Evolutionary conservation across 257 asterid genomes (phyloP), one percentile per base, ranked within the genome.

Genomic region (Gardenia jasminoides): DNA sequence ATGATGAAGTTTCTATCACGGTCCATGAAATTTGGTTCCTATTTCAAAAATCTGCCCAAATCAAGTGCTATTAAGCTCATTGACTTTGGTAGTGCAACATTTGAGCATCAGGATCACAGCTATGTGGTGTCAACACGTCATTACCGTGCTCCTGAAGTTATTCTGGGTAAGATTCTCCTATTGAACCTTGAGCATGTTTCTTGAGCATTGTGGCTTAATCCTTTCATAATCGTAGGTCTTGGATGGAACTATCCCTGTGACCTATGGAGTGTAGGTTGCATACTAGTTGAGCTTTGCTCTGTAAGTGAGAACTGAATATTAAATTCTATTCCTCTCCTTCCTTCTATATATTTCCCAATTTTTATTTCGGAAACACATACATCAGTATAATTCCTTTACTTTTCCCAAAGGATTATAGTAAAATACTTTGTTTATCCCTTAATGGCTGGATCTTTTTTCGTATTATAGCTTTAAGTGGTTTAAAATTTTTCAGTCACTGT

Each of bases 211-310:
- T 75, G 58, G 50, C 70, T 71, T 5, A 79, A 31, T 62, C 64
- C 11, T 61, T 30, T 56, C 10, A 56, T 20, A 26, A 26, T 7
- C 65, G 39, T 84, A 94, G 97, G 98, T 58, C 90, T 85, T 76
- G 98, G 97, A 24, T 94, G 98, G 98, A 86, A 90, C 74, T 94
- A 88, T 76, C 96, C 97, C 24, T 94, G 98, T 86, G 98, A 94
- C 67, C 54, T 94, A 74, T 94, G 98, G 98, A 94, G 97, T 79
- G 92, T 92, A 36, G 98, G 98, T 36, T 94, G 98, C 78, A 94
- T 94, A 39, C 75, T 94, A 78, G 96, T 91, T 44, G 98, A 94
- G 86, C 91, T 94, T 52, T 94, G 97, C 88, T 88, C 98, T 88
- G 98, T 94, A 91, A 75, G 70, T 75, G 39, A 10, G 43, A 75